Evolutionary conservation across 2,329 filamentous ascomycete genomes (phyloP), one percentile per base, ranked within the genome.

Genomic region (Raffaelea albimanens): DNA sequence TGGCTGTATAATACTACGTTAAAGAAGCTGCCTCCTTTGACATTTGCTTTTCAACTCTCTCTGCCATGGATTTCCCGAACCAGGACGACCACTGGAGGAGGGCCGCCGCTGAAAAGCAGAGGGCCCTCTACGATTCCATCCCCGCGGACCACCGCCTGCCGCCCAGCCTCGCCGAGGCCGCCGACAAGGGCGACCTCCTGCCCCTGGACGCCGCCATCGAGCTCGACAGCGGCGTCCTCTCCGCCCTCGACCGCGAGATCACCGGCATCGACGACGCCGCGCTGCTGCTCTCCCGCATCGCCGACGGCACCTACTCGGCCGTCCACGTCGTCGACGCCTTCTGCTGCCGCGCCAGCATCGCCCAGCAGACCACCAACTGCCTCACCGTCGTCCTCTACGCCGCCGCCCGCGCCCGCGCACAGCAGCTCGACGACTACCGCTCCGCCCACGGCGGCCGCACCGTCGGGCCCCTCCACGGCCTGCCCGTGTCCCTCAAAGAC

Each of bases 351-450:
- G 43, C 43, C n/a, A 39, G 5, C 31, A 38, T 45, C 8, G 43
- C 43, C 3, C 43, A 45, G 7, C 43, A 45, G 20, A 7, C 14
- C 34, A 16, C 14, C 34, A 73, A 72, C 34, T 38, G 34, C 18
- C 34, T 38, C 8, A 38, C 34, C 34, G 34, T 10, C 5, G 18
- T 38, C 34, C 8, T 38, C 14, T 38, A 8, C 14, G 34, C 9
- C 18, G 34, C 9, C 8, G 34, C 34, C 5, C 13, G 9, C 8
- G 34, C 34, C 13, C 5, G 7, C 5, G 34, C 34, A 7, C 7
- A 5, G 34, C 5, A 5, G 34, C 34, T 38, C 8, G 34, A 38
- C 34, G 14, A 7, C 18, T 38, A 38, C 18, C 34, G 8, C 8
- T 7, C 25, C 7, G 7, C 9, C 8, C 9, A 8, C 8, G 34